A percentile compares a stretch with the other conserved stretches of the same genome.
These are phyloP conservation scores for Smittium culicis DNA, from an alignment of 371 early-diverging fungal species.

Conservation along the genomic window DNA sequence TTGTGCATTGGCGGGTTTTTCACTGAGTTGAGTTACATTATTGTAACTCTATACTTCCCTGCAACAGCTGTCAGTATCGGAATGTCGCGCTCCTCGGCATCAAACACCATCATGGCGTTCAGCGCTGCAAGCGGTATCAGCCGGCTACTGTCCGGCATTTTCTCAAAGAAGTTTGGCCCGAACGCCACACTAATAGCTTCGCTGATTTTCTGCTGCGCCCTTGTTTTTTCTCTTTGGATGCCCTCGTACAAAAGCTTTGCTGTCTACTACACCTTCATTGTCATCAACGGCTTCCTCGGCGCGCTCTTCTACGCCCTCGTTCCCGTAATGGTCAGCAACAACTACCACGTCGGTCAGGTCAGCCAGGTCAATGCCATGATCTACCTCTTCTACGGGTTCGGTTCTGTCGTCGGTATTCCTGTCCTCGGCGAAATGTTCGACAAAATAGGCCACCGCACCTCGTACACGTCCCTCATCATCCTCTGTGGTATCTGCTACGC, in stretches of 20 bases:
- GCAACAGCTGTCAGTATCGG: background rate
- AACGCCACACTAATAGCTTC: background rate
- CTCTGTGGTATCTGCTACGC: conserved; percentile 13
- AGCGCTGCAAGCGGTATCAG: background rate
- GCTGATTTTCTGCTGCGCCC: background rate
- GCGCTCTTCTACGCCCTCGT: conserved; percentile 31
- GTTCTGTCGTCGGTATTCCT: conserved; percentile 19
- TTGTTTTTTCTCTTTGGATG: background rate
- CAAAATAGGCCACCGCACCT: conserved; percentile 17
- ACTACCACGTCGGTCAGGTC: conserved; percentile 21
- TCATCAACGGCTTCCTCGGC: conserved; percentile 32
- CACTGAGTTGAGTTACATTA: background rate
- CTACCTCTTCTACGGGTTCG: conserved; percentile 18
- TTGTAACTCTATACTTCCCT: background rate
- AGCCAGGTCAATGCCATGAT: conserved; percentile 21
- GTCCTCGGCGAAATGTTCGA: conserved; percentile 22
- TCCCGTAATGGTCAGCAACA: conserved; percentile 29
- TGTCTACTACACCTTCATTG: conserved; percentile 30
- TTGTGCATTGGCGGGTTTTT: background rate
- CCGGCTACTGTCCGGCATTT: background rate
- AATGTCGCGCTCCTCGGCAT: background rate
- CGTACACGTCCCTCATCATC: conserved; percentile 20
- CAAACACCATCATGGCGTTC: background rate
- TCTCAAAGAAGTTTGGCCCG: background rate
- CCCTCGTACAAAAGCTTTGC: conserved; percentile 16